Evolutionary conservation across 2,329 filamentous ascomycete species (phyloP).

Genomic region (Diaporthe batatas): DNA sequence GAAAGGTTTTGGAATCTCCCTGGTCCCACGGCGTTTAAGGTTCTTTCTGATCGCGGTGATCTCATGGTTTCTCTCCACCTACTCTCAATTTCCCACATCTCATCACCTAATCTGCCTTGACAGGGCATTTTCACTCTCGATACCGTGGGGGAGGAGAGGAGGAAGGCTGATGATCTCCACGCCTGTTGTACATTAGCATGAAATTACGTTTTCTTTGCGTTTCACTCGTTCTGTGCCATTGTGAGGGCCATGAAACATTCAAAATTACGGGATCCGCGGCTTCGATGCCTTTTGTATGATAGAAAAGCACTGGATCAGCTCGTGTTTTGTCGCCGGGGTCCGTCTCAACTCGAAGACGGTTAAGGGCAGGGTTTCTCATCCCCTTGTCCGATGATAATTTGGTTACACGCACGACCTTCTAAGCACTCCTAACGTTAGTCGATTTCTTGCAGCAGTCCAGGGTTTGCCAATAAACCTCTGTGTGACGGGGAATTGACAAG

Average conservation of each 20-base stretch:
- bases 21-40: constrained; percentile 19
- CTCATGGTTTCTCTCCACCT: no score
- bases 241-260: background rate
- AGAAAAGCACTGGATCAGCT: background rate
- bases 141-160: background rate
- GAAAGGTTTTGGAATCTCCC: constrained; percentile 16
- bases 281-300: background rate
- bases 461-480: no score
- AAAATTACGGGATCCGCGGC: background rate
- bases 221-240: constrained; percentile 4
- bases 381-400: no score
- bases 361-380: no score
- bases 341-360: no score
- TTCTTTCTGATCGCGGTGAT: background rate
- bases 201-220: background rate
- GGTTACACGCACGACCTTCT: no score
- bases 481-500: no score
- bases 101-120: constrained; percentile 20
- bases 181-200: constrained; percentile 36
- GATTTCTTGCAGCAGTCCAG: no score
- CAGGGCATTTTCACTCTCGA: background rate
- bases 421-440: no score
- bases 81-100: background rate
- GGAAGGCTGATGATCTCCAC: background rate
- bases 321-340: background rate